A percentile compares a stretch with the other conserved stretches of the same genome.
Evolutionary conservation across 2,329 filamentous ascomycete species (phyloP).

Genomic region (Aspergillus nomiae): DNA sequence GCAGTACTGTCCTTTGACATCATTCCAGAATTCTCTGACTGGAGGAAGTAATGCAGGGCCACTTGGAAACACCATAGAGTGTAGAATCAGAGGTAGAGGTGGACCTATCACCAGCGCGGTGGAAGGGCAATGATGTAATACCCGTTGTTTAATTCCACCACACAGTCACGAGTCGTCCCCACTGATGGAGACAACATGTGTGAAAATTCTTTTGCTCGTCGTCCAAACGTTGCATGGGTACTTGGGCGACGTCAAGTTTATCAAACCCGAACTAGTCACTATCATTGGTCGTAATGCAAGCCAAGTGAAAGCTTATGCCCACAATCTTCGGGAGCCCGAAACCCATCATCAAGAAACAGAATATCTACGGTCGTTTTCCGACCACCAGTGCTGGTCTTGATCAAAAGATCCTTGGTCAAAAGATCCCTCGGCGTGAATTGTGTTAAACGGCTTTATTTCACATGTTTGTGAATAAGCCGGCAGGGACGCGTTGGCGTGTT

Average conservation of each 20-base stretch:
- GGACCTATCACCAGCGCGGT: not conserved
- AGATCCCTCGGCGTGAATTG: not conserved
- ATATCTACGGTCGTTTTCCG: not conserved
- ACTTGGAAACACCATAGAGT: not conserved
- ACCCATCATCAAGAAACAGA: not conserved
- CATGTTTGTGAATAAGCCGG: slow-evolving; percentile 10
- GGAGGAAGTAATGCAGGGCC: not conserved
- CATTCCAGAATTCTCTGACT: not conserved
- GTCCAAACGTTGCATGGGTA: not conserved
- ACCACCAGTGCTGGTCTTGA: not conserved
- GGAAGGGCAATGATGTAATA: not conserved
- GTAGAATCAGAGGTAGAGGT: not conserved
- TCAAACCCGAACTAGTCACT: not conserved
- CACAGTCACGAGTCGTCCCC: not conserved
- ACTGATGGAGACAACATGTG: not conserved
- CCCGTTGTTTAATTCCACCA: not conserved
- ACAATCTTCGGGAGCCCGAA: not conserved
- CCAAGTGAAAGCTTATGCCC: not conserved
- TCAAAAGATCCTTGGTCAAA: not conserved
- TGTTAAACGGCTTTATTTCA: not conserved
- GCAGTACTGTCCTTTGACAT: not conserved
- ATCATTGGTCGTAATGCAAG: not conserved
- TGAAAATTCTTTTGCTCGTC: not conserved
- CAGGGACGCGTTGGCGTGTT: slow-evolving; percentile 14
- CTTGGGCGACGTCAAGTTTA: not conserved